Evolutionary conservation across 169 alveolate genomes (phyloP).

Genomic region (Perkinsus olseni): DNA sequence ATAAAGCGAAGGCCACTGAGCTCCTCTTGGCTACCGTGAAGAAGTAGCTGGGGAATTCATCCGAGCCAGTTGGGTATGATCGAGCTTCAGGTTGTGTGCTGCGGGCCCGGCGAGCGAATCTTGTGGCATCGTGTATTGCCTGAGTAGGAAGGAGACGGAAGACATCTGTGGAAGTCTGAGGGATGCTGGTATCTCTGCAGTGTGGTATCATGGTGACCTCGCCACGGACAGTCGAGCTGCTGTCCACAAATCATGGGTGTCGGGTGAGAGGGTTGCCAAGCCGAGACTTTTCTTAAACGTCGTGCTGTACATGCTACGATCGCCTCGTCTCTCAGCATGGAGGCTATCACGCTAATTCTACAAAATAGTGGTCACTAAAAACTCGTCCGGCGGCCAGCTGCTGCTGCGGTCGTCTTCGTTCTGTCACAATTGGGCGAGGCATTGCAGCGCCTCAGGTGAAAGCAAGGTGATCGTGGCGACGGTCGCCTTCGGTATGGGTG

Average conservation of each 20-base stretch:
- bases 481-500: slow-evolving; percentile 98
- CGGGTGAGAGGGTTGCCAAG: background rate
- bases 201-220: background rate
- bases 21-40: background rate
- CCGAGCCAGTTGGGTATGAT: background rate
- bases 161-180: background rate
- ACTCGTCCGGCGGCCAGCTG: too few relatives aligned
- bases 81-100: background rate
- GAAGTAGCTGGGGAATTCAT: background rate
- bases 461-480: slow-evolving; percentile 68
- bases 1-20: background rate
- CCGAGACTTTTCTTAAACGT: background rate
- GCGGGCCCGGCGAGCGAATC: background rate
- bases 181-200: background rate
- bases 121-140: background rate
- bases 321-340: background rate
- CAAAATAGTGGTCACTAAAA: background rate
- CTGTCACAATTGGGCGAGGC: background rate
- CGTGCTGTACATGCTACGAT: background rate
- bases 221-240: background rate
- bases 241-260: background rate
- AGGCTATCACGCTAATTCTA: background rate
- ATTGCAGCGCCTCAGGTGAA: background rate
- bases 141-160: background rate
- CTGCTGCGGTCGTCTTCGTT: background rate